A percentile compares a stretch with the other conserved stretches of the same genome.
Conservation (phyloP, 148 eudicot species). For the Rhododendron molle region DNA sequence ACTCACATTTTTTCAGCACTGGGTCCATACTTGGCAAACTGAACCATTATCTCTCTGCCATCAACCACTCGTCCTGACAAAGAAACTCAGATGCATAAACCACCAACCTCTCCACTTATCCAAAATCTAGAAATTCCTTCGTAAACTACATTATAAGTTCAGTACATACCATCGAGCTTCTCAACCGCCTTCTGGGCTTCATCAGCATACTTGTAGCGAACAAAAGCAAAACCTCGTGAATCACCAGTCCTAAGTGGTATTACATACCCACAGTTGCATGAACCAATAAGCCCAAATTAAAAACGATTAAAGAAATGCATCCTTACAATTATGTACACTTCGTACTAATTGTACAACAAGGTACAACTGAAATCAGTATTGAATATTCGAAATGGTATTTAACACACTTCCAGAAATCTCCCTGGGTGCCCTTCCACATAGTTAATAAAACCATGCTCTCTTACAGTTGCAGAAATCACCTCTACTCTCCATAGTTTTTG, state of each 20-base stretch:
- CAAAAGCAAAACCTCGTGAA: conserved; percentile 96
- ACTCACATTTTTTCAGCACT: conserved; percentile 92
- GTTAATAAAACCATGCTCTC: background rate
- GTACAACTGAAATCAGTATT: background rate
- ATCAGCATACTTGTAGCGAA: conserved; percentile 84
- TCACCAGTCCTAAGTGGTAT: conserved; percentile 70
- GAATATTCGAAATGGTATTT: background rate
- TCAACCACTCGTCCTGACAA: conserved; percentile 69
- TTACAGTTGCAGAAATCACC: background rate
- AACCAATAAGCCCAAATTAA: background rate
- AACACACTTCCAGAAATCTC: background rate
- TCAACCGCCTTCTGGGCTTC: conserved; percentile 90
- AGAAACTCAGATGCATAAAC: background rate
- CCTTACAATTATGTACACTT: background rate
- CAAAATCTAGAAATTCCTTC: background rate
- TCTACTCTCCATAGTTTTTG: background rate
- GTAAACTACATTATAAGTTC: background rate
- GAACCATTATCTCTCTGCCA: conserved; percentile 93
- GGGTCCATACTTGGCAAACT: conserved; percentile 87
- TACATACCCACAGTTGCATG: background rate
- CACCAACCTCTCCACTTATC: background rate
- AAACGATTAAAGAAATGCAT: background rate
- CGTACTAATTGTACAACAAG: background rate
- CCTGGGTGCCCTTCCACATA: background rate
- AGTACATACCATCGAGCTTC: conserved; percentile 71